Conservation (phyloP, 306 rosid genomes). For the Ochetophila trinervis region DNA sequence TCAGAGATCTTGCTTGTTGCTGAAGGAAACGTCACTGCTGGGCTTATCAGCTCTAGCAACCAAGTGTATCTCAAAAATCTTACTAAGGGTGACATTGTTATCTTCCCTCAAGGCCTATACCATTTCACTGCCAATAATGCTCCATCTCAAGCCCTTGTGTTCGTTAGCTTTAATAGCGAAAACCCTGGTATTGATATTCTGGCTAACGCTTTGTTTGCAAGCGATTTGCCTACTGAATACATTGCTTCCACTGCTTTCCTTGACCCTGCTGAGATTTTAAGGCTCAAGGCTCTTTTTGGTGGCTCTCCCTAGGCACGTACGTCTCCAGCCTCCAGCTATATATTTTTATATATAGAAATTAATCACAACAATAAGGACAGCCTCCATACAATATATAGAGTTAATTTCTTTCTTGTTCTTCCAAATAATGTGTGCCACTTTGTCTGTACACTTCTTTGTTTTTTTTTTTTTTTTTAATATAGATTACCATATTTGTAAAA, state of each 20-base stretch:
- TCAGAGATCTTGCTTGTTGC: constrained; percentile 42
- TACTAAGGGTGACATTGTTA: constrained; percentile 56
- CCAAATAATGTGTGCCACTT: no score
- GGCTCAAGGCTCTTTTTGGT: constrained; percentile 75
- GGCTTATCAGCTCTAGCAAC: constrained; percentile 54
- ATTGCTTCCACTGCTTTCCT: constrained; percentile 47
- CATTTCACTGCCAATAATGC: constrained; percentile 60
- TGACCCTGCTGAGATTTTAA: constrained; percentile 48
- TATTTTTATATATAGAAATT: no score
- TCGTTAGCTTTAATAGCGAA: constrained; percentile 55
- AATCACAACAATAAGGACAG: no score
- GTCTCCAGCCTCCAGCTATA: no score
- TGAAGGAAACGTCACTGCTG: constrained; percentile 46
- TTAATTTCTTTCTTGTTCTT: no score
- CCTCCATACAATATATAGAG: no score
- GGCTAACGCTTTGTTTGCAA: constrained; percentile 60
- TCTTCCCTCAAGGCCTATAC: constrained; percentile 66
- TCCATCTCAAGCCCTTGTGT: constrained; percentile 4
- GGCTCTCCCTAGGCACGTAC: constrained; percentile 35
- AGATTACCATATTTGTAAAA: no score
- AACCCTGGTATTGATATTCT: constrained; percentile 66
- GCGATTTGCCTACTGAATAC: constrained; percentile 50
- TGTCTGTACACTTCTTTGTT: no score
- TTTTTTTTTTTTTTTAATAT: no score
- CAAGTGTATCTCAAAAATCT: constrained; percentile 46